Percentiles rank a stretch among this genome's conserved stretches.
These are phyloP conservation scores for Chaetoscypha palmicola DNA, from an alignment of 2,329 filamentous ascomycete species.

Conservation along the genomic window DNA sequence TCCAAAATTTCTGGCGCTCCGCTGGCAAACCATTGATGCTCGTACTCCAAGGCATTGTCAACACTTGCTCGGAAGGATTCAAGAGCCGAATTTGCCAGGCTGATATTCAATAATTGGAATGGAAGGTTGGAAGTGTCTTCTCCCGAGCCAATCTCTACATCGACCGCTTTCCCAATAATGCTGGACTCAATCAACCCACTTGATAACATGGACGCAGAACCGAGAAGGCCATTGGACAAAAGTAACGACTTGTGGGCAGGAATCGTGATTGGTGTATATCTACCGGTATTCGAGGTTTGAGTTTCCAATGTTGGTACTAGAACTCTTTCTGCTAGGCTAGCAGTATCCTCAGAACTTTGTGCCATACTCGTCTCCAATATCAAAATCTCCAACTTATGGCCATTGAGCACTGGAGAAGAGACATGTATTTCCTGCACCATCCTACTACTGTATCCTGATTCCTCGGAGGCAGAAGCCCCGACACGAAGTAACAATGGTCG, in stretches of 20 bases:
- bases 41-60: conserved; percentile 62
- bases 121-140: conserved; percentile 30
- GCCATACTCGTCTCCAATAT: conserved; percentile 47
- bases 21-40: conserved; percentile 67
- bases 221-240: conserved; percentile 64
- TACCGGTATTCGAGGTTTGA: conserved; percentile 54
- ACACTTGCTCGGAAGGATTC: conserved; percentile 61
- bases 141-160: conserved; percentile 40
- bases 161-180: conserved; percentile 49
- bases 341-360: conserved; percentile 27
- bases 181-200: conserved; percentile 30
- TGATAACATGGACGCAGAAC: conserved; percentile 47
- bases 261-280: conserved; percentile 61
- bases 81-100: conserved; percentile 56
- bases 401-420: conserved; percentile 55
- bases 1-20: conserved; percentile 56
- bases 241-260: conserved; percentile 80
- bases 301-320: conserved; percentile 73
- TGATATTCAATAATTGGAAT: conserved; percentile 56
- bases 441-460: conserved; percentile 35
- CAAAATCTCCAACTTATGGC: conserved; percentile 57
- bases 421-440: conserved; percentile 53
- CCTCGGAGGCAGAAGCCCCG: conserved; percentile 28
- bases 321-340: conserved; percentile 52
- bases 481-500: conserved; percentile 58